Percentiles rank a stretch among this genome's conserved stretches.
Conservation (phyloP, 108 stramenopile genomes). For the Skeletonema menzelii region DNA sequence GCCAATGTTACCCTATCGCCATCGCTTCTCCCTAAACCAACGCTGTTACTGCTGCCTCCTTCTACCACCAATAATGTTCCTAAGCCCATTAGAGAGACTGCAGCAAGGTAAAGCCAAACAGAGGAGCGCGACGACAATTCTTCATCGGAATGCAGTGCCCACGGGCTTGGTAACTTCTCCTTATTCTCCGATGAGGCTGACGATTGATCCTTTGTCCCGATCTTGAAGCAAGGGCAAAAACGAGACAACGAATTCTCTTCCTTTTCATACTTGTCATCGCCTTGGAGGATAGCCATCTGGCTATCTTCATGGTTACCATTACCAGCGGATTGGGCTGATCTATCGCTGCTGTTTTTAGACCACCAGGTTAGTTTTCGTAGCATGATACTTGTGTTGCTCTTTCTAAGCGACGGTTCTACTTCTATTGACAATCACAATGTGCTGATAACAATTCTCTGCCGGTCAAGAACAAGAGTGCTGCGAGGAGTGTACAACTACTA, state of each 20-base stretch:
- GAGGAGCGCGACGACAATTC: conserved; percentile 30
- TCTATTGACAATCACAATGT: no score
- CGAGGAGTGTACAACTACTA: no score
- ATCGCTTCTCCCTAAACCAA: not conserved
- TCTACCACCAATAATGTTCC: conserved; percentile 16
- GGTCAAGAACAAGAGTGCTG: no score
- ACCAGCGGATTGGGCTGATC: not conserved
- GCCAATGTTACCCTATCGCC: conserved; percentile 15
- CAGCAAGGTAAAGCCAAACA: conserved; percentile 27
- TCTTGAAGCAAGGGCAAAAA: not conserved
- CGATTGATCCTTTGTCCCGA: not conserved
- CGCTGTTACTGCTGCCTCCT: not conserved
- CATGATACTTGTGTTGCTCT: not conserved
- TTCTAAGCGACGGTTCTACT: no score
- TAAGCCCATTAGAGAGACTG: conserved; percentile 20
- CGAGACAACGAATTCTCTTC: not conserved
- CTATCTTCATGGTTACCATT: not conserved
- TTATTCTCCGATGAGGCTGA: not conserved
- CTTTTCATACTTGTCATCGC: not conserved
- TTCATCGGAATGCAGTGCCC: conserved; percentile 24
- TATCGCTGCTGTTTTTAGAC: not conserved
- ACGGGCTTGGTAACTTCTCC: conserved; percentile 9
- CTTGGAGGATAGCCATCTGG: not conserved
- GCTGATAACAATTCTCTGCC: no score
- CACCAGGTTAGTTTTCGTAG: not conserved